Base-by-base conservation (phyloP, 2,329 filamentous ascomycete genomes). In the Penicillium glabrum region DNA sequence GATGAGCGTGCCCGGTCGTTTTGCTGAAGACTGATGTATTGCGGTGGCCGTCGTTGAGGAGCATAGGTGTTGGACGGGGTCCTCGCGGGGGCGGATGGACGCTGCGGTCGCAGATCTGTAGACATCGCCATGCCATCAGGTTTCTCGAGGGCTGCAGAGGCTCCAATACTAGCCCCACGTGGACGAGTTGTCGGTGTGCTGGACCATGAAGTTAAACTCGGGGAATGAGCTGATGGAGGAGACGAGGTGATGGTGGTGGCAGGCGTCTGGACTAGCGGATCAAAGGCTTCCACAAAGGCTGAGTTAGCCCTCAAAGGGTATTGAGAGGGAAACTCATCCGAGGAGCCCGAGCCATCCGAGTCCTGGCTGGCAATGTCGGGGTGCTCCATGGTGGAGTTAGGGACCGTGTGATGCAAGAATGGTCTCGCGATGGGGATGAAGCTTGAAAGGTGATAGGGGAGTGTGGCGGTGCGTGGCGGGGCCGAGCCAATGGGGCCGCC, bases 41-140 rank as follows among this genome's bases (percentile, higher is more conserved):
- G 79, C 16, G 79, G 75, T 53, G 78, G 84, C 77, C 76, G 85
- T 76, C 71, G 84, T 76, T 64, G 81, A 70, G 67, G 86, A 75
- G 89, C 89, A 72, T 95, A 95, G 31, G 90, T 92, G 71, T 83
- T 90, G 29, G 90, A 93, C 1, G 89, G 89, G 5, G 89, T 92
- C 67, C 90, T 82, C 53, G 84, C 83, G 19, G 89, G 89, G 24
- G 81, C 87, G 6, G 84, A 82, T 16, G 90, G 89, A 62, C 89
- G 84, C 66, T 89, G 86, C 26, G 83, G 81, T 66, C 87, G 79
- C 53, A 69, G 54, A 16, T 78, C 77, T 47, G 61, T 67, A 11
- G 66, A 33, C 46, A 70, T 63, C 14, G 68, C 60, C 46, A 64
- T 58, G 45, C 64, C 68, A 53, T 74, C 73, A 19, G 68, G 55